Evolutionary conservation across 164 flowering plant genomes (phyloP).

Genomic region (Stephania japonica): DNA sequence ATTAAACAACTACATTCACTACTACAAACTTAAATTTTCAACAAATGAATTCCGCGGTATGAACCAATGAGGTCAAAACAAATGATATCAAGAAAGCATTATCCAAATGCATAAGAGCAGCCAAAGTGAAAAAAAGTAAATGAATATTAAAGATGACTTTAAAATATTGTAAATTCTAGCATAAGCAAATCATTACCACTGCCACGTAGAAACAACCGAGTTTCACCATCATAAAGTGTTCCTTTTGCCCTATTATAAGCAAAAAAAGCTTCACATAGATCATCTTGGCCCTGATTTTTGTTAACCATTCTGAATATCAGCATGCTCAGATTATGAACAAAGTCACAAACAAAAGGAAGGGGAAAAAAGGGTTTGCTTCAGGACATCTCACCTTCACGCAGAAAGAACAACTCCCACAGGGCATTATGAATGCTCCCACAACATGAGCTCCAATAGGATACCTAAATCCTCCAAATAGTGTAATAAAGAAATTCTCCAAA

Average conservation of each 20-base stretch:
- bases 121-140: too few species aligned
- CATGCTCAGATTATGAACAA: neutral
- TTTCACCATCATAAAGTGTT: constrained; percentile 97
- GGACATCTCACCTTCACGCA: constrained; percentile 65
- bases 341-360: neutral
- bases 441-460: constrained; percentile 87
- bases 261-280: constrained; percentile 88
- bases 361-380: neutral
- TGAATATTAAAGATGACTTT: neutral
- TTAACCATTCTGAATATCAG: constrained; percentile 4
- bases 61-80: too few species aligned
- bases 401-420: constrained; percentile 85
- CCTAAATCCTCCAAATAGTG: constrained; percentile 26
- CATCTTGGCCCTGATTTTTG: constrained; percentile 83
- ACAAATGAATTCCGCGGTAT: too few species aligned
- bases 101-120: too few species aligned
- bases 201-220: constrained; percentile 76
- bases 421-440: constrained; percentile 98
- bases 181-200: constrained; percentile 43
- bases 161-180: neutral
- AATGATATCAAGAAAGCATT: too few species aligned
- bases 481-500: constrained; percentile 5
- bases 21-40: too few species aligned
- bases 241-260: constrained; percentile 92
- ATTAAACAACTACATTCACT: too few species aligned